A percentile compares a stretch with the other conserved stretches of the same genome.
phyloP scores from a whole-genome alignment of 1,284 basidiomycete genomes.

The Tetrapyrgos nigripes region DNA sequence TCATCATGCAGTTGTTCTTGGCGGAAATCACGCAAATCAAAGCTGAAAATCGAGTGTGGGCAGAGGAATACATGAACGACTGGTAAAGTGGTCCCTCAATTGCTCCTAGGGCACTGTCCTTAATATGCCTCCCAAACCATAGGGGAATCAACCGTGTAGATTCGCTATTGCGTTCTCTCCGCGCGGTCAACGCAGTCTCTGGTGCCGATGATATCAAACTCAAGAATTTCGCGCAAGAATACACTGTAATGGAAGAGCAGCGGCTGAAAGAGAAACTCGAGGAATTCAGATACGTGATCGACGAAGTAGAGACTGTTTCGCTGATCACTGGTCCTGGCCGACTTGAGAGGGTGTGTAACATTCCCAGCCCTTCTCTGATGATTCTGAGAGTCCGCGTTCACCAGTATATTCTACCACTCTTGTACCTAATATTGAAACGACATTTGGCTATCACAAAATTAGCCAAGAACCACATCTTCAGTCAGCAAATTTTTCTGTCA shows the following conservation, averaged over 20 bases:
- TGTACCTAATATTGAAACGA: slow-evolving; percentile 43
- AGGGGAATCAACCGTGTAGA: slow-evolving; percentile 3
- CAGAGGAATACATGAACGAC: neutral
- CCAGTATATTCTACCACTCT: slow-evolving; percentile 46
- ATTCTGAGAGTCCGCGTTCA: neutral
- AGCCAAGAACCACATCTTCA: slow-evolving; percentile 39
- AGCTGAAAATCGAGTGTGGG: neutral
- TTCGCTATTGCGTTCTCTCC: slow-evolving; percentile 7
- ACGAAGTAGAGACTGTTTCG: slow-evolving; percentile 41
- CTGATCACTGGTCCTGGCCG: slow-evolving; percentile 45
- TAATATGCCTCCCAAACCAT: neutral
- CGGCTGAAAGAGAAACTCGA: slow-evolving; percentile 36
- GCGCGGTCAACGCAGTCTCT: neutral
- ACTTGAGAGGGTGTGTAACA: slow-evolving; percentile 41
- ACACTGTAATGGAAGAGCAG: slow-evolving; percentile 36
- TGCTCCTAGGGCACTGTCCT: neutral
- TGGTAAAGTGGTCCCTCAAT: neutral
- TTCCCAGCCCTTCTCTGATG: slow-evolving; percentile 5
- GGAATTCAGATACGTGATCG: slow-evolving; percentile 40
- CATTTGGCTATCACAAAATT: slow-evolving; percentile 44
- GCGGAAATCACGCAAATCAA: neutral
- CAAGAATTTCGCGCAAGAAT: slow-evolving; percentile 31
- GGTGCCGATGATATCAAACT: slow-evolving; percentile 30
- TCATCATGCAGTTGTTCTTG: neutral
- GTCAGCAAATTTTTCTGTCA: neutral